A percentile compares a stretch with the other conserved stretches of the same genome.
Conservation (phyloP, 75 land plant species). For the Azolla pinnata region DNA sequence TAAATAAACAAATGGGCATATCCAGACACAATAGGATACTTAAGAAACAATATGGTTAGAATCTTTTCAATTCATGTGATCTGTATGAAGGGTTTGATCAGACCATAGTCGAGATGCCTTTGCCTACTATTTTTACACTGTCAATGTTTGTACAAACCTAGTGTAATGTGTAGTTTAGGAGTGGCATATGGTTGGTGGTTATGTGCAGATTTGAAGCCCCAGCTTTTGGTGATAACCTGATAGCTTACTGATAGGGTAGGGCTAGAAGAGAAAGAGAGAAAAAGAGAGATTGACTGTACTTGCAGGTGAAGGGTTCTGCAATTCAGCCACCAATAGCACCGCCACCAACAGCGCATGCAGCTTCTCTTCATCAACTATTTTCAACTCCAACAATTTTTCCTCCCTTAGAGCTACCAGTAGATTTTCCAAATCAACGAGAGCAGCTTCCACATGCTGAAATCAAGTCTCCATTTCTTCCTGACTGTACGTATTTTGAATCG, state of each 20-base stretch:
- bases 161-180: too few relatives aligned
- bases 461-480: constrained; percentile 17
- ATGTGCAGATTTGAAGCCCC: too few relatives aligned
- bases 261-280: constrained; percentile 3
- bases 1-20: too few relatives aligned
- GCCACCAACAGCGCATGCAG: constrained; percentile 32
- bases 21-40: too few relatives aligned
- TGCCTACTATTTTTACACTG: too few relatives aligned
- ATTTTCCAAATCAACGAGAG: constrained; percentile 24
- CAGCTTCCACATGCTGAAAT: constrained; percentile 15
- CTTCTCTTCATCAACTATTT: constrained; percentile 66
- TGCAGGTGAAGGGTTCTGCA: constrained; percentile 27
- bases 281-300: constrained; percentile 12
- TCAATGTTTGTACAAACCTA: too few relatives aligned
- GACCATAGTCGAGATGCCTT: too few relatives aligned
- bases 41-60: too few relatives aligned
- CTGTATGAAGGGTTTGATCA: too few relatives aligned
- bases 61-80: too few relatives aligned
- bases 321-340: constrained; percentile 16
- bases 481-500: constrained; percentile 27
- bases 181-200: too few relatives aligned
- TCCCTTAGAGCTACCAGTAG: constrained; percentile 18
- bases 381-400: constrained; percentile 36
- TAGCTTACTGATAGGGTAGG: neutral
- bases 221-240: too few relatives aligned